Conservation (phyloP, 108 stramenopile genomes). For the Stephanodiscus minutulus region DNA sequence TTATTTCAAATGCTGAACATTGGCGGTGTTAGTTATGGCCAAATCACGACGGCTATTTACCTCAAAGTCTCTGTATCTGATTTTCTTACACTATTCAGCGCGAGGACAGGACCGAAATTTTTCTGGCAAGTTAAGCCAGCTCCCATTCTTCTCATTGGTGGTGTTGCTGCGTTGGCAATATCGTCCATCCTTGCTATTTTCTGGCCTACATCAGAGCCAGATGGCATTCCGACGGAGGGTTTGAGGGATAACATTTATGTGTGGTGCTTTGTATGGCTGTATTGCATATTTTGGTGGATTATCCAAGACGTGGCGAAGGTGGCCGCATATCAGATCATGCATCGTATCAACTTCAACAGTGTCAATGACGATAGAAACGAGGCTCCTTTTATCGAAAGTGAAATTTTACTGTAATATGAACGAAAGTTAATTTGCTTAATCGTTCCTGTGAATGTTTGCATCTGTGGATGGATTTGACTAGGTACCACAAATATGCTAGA, state of each 20-base stretch:
- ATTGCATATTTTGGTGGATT: conserved; percentile 51
- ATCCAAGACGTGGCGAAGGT: conserved; percentile 58
- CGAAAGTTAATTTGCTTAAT: too few relatives aligned
- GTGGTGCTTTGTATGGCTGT: conserved; percentile 59
- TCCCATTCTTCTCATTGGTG: conserved; percentile 40
- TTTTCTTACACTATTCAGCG: conserved; percentile 59
- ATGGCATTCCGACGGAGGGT: conserved; percentile 50
- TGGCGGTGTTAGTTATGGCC: conserved; percentile 51
- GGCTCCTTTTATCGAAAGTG: too few relatives aligned
- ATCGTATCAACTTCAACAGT: conserved; percentile 16
- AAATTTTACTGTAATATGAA: too few relatives aligned
- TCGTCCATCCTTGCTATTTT: conserved; percentile 51
- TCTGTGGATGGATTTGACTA: too few relatives aligned
- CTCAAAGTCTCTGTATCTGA: conserved; percentile 64
- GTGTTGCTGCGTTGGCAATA: conserved; percentile 38
- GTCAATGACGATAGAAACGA: conserved; percentile 1
- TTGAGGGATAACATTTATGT: conserved; percentile 43
- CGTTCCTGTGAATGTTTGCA: too few relatives aligned
- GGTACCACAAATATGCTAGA: too few relatives aligned
- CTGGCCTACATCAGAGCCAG: conserved; percentile 43
- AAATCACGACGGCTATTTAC: conserved; percentile 57
- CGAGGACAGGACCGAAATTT: conserved; percentile 39
- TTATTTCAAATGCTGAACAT: conserved; percentile 47
- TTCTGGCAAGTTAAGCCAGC: conserved; percentile 54
- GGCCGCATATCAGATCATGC: conserved; percentile 27